Evolutionary conservation across 805 yeast genomes (phyloP), one percentile per base, ranked within the genome.

Genomic region (Zygosaccharomyces pseudorouxii): DNA sequence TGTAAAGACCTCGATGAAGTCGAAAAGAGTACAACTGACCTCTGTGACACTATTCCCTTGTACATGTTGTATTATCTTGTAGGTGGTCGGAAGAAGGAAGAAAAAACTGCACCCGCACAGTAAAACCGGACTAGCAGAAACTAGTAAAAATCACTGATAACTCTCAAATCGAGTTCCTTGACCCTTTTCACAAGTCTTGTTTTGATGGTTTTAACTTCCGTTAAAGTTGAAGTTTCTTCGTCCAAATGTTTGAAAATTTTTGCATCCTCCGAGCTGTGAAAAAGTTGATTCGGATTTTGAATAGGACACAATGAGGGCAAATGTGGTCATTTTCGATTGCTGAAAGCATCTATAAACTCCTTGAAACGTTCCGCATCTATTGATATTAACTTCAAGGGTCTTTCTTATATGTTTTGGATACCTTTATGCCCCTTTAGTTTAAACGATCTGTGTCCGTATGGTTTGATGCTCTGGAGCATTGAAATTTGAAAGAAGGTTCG

Each of bases 1-100:
- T 57, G 57, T 14, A 45, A 31, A 12, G 40, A 38, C n/a, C 42
- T 40, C 14, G 42, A 20, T 22, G 55, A 47, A 16, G 55, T 55
- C 16, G 59, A 52, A 28, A 59, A 52, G 38, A 49, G 29, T 28
- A 27, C 44, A 7, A 33, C 39, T 18, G 41, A 35, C 20, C 28
- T 29, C 16, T 41, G 44, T 9, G 36, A 29, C 11, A 41, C 28
- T 28, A 41, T 41, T 29, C 44, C 44, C 44, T 16, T 41, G 44
- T 41, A 29, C 44, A 41, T 41, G n/a, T 41, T 41, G 14, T 19
- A 14, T 33, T 12, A 16, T 33, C 10, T 22, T 27, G 18, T 19
- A 19, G 36, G 22, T 18, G 25, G n/a, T 8, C 18, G 33, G 22
- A 11, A 11, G 14, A 29, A 28, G 14, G 20, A 16, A n/a, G 31